phyloP scores from a whole-genome alignment of 2,329 filamentous ascomycete species.

The Beauveria caledonica region DNA sequence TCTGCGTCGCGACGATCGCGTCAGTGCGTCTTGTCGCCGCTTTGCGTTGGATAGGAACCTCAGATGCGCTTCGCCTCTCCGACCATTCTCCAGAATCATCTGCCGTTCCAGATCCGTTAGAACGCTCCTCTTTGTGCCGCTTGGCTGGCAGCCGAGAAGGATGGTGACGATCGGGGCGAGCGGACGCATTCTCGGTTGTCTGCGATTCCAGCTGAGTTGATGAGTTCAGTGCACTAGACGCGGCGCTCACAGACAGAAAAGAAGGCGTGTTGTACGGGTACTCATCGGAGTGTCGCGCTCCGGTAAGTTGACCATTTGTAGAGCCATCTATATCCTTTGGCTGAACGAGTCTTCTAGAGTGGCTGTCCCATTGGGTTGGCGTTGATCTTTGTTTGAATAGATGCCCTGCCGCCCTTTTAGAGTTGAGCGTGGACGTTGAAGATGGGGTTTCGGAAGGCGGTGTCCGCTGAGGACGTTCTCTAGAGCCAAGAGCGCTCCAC shows the following conservation, averaged over 20 bases:
- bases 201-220: constrained; percentile 14
- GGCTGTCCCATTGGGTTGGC: constrained; percentile 44
- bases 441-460: constrained; percentile 19
- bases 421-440: constrained; percentile 14
- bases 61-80: background rate
- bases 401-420: constrained; percentile 25
- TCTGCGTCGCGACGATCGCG: constrained; percentile 2
- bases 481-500: constrained; percentile 42
- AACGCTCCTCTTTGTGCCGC: constrained; percentile 11
- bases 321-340: constrained; percentile 26
- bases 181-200: background rate
- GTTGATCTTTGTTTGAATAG: constrained; percentile 24
- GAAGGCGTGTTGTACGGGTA: constrained; percentile 31
- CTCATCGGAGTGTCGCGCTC: constrained; percentile 32
- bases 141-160: background rate
- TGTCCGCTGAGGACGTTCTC: constrained; percentile 26
- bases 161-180: background rate
- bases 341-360: constrained; percentile 42
- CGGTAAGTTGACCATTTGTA: constrained; percentile 20
- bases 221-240: constrained; percentile 44
- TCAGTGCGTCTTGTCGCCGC: constrained; percentile 15
- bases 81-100: constrained; percentile 15
- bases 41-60: constrained; percentile 12
- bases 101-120: constrained; percentile 13
- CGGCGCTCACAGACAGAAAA: constrained; percentile 45